Percentiles rank a stretch among this genome's conserved stretches.
Evolutionary conservation across 2,329 filamentous ascomycete genomes (phyloP).

Genomic region (Aspergillus aculeatus): DNA sequence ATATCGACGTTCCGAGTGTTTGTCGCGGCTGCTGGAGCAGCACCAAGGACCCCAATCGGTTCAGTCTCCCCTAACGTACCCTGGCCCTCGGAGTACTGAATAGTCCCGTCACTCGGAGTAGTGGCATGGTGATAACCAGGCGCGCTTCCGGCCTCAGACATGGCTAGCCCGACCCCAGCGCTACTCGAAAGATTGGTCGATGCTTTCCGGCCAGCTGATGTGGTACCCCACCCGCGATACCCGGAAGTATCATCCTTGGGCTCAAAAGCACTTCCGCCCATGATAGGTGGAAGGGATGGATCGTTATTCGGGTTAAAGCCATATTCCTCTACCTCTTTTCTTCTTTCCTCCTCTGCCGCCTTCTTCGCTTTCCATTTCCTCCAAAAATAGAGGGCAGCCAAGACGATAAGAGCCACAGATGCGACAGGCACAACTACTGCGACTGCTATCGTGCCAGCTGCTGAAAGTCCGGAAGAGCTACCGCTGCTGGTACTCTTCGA

Average conservation of each 20-base stretch:
- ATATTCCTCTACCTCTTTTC: constrained; percentile 97
- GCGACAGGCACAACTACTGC: constrained; percentile 93
- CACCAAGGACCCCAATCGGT: constrained; percentile 76
- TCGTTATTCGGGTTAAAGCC: constrained; percentile 97
- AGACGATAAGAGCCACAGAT: constrained; percentile 75
- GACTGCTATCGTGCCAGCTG: constrained; percentile 74
- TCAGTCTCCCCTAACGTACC: constrained; percentile 69
- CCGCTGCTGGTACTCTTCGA: constrained; percentile 24
- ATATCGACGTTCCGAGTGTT: constrained; percentile 68
- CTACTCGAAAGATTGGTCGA: constrained; percentile 88
- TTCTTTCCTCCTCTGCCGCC: constrained; percentile 78
- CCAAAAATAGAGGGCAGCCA: constrained; percentile 80
- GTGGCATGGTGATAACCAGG: constrained; percentile 52
- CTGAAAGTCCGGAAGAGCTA: constrained; percentile 39
- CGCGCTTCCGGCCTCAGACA: constrained; percentile 69
- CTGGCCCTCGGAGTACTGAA: constrained; percentile 63
- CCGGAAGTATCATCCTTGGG: constrained; percentile 73
- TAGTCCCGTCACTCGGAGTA: constrained; percentile 64
- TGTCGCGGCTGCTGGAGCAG: constrained; percentile 58
- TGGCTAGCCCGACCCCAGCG: constrained; percentile 55
- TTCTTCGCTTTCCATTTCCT: constrained; percentile 82
- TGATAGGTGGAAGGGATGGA: constrained; percentile 67
- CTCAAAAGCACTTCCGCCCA: constrained; percentile 51
- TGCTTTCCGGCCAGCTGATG: constrained; percentile 73
- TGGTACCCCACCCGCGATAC: constrained; percentile 92